Evolutionary conservation across 345 rosid genomes (phyloP).

Genomic region (Lepidium africanum): DNA sequence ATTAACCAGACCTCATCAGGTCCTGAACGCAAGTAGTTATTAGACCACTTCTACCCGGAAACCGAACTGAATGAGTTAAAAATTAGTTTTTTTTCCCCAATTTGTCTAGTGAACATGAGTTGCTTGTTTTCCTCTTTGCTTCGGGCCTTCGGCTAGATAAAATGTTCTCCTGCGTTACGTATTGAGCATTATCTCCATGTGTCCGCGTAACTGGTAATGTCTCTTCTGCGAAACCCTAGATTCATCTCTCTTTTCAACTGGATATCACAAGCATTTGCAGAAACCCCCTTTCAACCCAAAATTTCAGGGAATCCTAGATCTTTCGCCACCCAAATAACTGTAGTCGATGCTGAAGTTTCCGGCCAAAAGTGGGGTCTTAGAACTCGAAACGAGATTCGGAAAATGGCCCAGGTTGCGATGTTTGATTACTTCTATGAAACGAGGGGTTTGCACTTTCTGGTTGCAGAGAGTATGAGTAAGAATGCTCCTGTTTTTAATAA

Average conservation of each 20-base stretch:
- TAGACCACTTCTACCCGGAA: too few species aligned
- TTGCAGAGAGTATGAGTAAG: conserved; percentile 58
- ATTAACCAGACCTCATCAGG: too few species aligned
- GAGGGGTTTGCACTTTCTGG: conserved; percentile 44
- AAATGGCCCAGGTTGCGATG: conserved; percentile 48
- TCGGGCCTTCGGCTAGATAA: background rate
- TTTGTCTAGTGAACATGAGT: background rate
- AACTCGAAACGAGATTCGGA: conserved; percentile 10
- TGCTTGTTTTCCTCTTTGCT: background rate
- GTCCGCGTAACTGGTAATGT: conserved; percentile 25
- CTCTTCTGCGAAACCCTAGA: conserved; percentile 31
- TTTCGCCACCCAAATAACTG: conserved; percentile 22
- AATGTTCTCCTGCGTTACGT: background rate
- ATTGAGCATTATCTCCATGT: background rate
- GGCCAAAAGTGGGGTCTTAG: background rate
- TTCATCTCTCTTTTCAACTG: conserved; percentile 31
- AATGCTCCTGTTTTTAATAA: conserved; percentile 51
- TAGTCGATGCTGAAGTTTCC: background rate
- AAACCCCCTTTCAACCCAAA: conserved; percentile 10
- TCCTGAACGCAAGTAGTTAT: too few species aligned
- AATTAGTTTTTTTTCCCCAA: background rate
- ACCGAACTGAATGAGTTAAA: background rate
- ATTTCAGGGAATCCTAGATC: conserved; percentile 36
- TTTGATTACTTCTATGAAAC: conserved; percentile 57
- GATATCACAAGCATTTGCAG: conserved; percentile 26